Evolutionary conservation across 139 green algal genomes (phyloP).

Genomic region (Picochlorum sp.): DNA sequence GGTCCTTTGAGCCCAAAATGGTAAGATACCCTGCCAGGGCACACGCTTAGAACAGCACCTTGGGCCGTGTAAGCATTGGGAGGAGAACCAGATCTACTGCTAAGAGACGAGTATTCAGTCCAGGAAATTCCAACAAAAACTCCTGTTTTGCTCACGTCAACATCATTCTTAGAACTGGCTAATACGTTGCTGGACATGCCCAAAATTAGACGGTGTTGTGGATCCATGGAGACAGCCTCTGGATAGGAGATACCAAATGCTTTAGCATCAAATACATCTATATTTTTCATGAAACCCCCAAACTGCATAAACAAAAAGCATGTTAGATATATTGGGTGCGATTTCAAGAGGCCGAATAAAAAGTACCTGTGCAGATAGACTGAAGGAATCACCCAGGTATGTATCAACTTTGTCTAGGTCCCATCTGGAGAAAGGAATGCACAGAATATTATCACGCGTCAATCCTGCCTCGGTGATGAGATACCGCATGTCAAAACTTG

Average conservation of each 20-base stretch:
- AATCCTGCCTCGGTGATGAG: no score
- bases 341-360: background rate
- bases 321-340: background rate
- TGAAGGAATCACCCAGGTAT: conserved; percentile 2
- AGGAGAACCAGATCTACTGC: conserved; percentile 25
- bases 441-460: conserved; percentile 11
- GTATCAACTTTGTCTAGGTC: conserved; percentile 21
- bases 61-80: conserved; percentile 28
- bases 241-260: conserved; percentile 36
- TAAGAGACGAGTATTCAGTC: conserved; percentile 57
- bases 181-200: conserved; percentile 28
- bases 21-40: conserved; percentile 60
- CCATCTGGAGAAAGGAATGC: conserved; percentile 37
- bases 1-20: conserved; percentile 63
- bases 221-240: conserved; percentile 57
- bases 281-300: conserved; percentile 27
- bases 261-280: conserved; percentile 46
- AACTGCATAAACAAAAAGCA: conserved; percentile 25
- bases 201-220: conserved; percentile 74
- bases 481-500: no score
- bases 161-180: background rate
- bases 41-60: conserved; percentile 44
- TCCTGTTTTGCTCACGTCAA: background rate
- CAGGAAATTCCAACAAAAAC: conserved; percentile 43
- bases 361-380: conserved; percentile 12